Conservation (phyloP, 495 filamentous ascomycete genomes). For the Aspergillus campestris region DNA sequence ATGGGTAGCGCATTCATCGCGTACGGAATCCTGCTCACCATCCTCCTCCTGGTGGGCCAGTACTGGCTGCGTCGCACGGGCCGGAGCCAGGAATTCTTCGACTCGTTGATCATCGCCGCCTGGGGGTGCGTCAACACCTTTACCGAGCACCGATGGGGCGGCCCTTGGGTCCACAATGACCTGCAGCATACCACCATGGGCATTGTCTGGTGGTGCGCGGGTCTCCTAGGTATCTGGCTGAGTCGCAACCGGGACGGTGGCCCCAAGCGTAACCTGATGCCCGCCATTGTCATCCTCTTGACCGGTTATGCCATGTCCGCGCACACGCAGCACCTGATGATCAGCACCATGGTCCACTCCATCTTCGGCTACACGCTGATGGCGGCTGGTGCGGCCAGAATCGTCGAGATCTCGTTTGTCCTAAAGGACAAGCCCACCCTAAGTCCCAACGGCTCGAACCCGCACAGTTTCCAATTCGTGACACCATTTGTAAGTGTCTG, state of each 20-base stretch:
- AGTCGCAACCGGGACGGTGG: conserved; percentile 72
- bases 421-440: conserved; percentile 59
- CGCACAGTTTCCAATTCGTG: conserved; percentile 87
- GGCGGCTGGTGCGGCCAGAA: conserved; percentile 72
- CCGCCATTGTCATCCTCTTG: conserved; percentile 78
- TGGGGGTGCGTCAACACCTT: conserved; percentile 99
- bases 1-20: conserved; percentile 97
- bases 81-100: conserved; percentile 94
- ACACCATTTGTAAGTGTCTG: conserved; percentile 72
- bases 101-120: conserved; percentile 78
- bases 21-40: conserved; percentile 81
- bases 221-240: conserved; percentile 86
- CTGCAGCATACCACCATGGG: conserved; percentile 97
- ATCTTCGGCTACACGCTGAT: conserved; percentile 94
- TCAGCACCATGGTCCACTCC: conserved; percentile 85
- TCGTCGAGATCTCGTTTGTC: conserved; percentile 89
- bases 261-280: conserved; percentile 87
- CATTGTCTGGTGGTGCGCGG: conserved; percentile 93
- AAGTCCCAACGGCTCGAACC: conserved; percentile 50
- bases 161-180: conserved; percentile 85
- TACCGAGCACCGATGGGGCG: conserved; percentile 93
- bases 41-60: conserved; percentile 83
- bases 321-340: conserved; percentile 71
- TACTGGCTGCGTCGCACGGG: conserved; percentile 76
- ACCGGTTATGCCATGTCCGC: conserved; percentile 94